Evolutionary conservation across 345 rosid genomes (phyloP).

Genomic region (Leavenworthia alabamica): DNA sequence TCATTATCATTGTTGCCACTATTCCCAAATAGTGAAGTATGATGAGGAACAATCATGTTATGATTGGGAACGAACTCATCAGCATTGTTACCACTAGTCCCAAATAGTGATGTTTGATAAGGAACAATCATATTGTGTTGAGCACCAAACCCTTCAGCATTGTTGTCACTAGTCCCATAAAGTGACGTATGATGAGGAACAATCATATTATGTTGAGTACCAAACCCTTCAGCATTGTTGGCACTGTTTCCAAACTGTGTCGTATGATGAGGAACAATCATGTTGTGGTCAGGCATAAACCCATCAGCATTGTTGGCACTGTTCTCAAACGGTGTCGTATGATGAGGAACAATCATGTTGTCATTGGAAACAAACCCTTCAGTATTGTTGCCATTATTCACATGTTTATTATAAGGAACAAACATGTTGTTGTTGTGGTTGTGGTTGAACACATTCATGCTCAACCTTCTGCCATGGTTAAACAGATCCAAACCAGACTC

Average conservation of each 20-base stretch:
- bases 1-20: no score
- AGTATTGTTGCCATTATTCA: background rate
- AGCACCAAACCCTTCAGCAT: no score
- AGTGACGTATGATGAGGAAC: background rate
- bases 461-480: conserved; percentile 3
- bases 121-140: no score
- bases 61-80: background rate
- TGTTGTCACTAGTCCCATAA: background rate
- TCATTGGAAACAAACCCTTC: background rate
- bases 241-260: background rate
- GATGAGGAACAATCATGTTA: no score
- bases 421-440: conserved; percentile 1
- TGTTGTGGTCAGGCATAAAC: background rate
- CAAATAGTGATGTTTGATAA: no score
- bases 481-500: conserved; percentile 1
- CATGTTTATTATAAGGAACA: background rate
- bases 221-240: background rate
- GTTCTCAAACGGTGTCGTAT: background rate
- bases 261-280: background rate
- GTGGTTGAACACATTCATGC: background rate
- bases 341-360: background rate
- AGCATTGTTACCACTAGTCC: background rate
- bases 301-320: background rate
- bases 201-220: background rate
- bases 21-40: no score